Evolutionary conservation across 371 early-diverging fungal species (phyloP), one percentile per base, ranked within the genome.

Genomic region (Capillidium rhysosporum): DNA sequence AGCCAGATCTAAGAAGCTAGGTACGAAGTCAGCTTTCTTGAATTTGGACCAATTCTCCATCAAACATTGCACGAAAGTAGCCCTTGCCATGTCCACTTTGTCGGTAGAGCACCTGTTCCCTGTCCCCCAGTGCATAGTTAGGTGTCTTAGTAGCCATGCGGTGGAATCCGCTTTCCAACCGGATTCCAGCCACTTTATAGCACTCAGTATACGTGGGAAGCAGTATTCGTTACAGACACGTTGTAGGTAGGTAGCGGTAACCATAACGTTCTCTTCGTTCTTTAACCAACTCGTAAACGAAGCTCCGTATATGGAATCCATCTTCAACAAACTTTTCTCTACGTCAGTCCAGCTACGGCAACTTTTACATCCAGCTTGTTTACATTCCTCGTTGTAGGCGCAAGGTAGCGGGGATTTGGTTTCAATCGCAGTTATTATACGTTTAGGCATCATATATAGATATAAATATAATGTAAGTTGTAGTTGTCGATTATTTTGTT

Each of bases 181-280:
- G n/a, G 69, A 70, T 46, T 77, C 70, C 7, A 82, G 68, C 82
- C 82, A 82, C 52, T 74, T 69, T 20, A 82, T 62, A 1, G 80
- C 79, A 60, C 76, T 77, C 53, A 76, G 69, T 31, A 79, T 80
- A 40, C 80, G 69, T 34, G 69, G 75, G 40, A 79, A 62, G 31
- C 77, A 72, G 57, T 80, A 82, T 58, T 82, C 79, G 53, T 78
- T 78, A 25, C 81, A 79, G 39, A 82, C 76, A 49, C 82, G 71
- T 56, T 79, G 79, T 30, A 82, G 63, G 52, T 80, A 80, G 52
- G 71, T 67, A 12, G 80, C 70, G 1, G 77, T 79, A 14, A 77
- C 77, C 9, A 72, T 61, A n/a, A 80, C 79, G 56, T 82, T 82
- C 45, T 76, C 80, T 63, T 82, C 82, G 52, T 69, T 72, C 57